A percentile compares a stretch with the other conserved stretches of the same genome.
Evolutionary conservation across 169 alveolate species (phyloP).

Genomic region (Eimeria falciformis): DNA sequence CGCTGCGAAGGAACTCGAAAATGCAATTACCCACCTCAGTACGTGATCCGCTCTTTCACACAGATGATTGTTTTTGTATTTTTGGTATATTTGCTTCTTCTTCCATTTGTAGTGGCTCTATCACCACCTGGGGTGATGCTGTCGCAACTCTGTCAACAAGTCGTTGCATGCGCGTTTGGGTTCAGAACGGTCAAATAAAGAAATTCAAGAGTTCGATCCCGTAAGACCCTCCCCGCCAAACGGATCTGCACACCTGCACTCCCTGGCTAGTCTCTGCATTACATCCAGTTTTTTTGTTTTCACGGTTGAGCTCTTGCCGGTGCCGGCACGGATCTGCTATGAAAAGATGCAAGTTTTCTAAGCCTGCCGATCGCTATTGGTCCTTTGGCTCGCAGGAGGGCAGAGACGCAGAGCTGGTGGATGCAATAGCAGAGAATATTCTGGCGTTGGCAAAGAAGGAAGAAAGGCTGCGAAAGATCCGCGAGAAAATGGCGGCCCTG

Average conservation of each 20-base stretch:
- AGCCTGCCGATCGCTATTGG: neutral
- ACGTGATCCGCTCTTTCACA: neutral
- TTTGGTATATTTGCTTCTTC: no score
- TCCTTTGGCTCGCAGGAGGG: slow-evolving; percentile 7
- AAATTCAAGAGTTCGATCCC: slow-evolving; percentile 37
- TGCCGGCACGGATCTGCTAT: no score
- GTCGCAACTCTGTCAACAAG: no score
- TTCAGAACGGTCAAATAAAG: slow-evolving; percentile 38
- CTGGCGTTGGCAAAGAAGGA: slow-evolving; percentile 25
- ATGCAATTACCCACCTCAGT: slow-evolving; percentile 13
- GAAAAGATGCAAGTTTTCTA: no score
- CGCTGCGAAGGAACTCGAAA: slow-evolving; percentile 29
- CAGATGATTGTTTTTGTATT: no score
- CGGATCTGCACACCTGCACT: no score
- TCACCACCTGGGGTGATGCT: no score
- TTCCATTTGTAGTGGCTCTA: no score
- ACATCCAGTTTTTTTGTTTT: no score
- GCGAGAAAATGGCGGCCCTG: slow-evolving; percentile 20
- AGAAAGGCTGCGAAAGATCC: neutral
- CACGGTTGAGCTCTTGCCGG: no score
- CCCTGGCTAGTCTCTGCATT: no score
- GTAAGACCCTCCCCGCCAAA: neutral
- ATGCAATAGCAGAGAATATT: slow-evolving; percentile 10
- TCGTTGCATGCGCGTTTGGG: no score
- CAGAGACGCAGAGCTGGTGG: slow-evolving; percentile 19